phyloP scores from a whole-genome alignment of 202 grass and related monocot species.

The Carex arenaria region DNA sequence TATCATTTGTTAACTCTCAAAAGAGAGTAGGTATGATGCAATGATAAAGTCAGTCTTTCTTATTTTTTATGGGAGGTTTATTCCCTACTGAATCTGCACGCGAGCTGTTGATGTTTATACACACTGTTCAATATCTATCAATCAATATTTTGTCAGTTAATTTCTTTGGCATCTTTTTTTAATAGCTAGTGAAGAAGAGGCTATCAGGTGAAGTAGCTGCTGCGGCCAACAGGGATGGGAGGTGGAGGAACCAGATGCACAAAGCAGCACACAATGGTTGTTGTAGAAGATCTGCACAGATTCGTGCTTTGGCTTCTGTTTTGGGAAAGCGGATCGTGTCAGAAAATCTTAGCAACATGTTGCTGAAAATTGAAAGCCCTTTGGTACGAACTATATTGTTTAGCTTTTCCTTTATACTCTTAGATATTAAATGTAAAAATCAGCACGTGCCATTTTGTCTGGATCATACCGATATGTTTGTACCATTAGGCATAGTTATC shows the following conservation, averaged over 20 bases:
- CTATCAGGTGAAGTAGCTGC: conserved; percentile 60
- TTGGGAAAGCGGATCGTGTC: conserved; percentile 65
- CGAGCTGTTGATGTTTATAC: not conserved
- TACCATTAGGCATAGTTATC: not conserved
- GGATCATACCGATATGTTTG: not conserved
- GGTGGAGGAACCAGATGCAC: conserved; percentile 96
- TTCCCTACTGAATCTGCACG: not conserved
- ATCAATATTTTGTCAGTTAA: conserved; percentile 2
- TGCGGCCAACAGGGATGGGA: conserved; percentile 77
- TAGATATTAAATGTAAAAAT: not conserved
- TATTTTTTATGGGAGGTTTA: not conserved
- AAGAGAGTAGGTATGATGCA: not conserved
- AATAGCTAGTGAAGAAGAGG: conserved; percentile 76
- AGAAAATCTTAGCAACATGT: conserved; percentile 56
- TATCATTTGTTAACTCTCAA: not conserved
- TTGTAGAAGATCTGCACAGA: conserved; percentile 73
- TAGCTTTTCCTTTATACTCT: not conserved
- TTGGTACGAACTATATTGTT: conserved; percentile 51
- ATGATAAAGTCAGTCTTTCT: not conserved
- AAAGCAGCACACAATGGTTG: conserved; percentile 95
- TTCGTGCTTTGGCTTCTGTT: conserved; percentile 61
- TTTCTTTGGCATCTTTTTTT: conserved; percentile 17
- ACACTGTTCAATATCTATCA: not conserved
- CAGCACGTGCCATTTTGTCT: conserved; percentile 2
- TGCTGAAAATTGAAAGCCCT: conserved; percentile 66